Evolutionary conservation across 768 basidiomycete species (phyloP), one percentile per base, ranked within the genome.

Genomic region (Amanita pallidorosea): DNA sequence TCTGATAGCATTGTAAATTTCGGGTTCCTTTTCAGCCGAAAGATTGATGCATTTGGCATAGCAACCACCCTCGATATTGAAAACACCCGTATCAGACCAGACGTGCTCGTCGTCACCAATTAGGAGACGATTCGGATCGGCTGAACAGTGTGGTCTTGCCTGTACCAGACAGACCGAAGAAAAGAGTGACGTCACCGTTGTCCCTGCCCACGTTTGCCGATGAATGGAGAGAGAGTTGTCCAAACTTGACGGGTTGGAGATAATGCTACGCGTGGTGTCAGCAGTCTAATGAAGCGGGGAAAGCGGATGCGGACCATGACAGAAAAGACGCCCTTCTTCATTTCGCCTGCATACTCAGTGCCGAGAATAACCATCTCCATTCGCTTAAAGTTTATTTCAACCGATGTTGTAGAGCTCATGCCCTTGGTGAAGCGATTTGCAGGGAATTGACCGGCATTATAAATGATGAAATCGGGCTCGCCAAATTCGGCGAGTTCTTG

Each of bases 311-410:
- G 72, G 56, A 83, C 83, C 95, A 99, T 99, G 59, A 99, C 93
- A 40, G 88, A 91, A 75, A 99, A 99, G 66, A 99, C 90, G 63
- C 96, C 96, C 81, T 99, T 99, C 75, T 99, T 99, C 96, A 99
- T 99, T 75, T 99, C 93, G 46, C 93, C 93, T 27, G 93, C 93
- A 63, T 97, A 97, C 65, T 97, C 93, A 23, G 92, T 95, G 50
- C 89, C 95, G 59, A 99, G 89, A 63, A 99, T 98, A 61, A 99
- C 95, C 96, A 99, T 99, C 70, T 99, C 96, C 92, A 93, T 96
- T 36, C 96, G 89, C 77, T 96, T 96, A 72, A 99, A 98, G 80
- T 99, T 99, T 76, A 99, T 91, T 72, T 97, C 95, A 45, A 99
- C 95, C 2, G 94, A 96, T 5, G 96, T 98, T 27, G 93, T 90